A percentile compares a stretch with the other conserved stretches of the same genome.
Evolutionary conservation across 345 rosid genomes (phyloP).

Genomic region (Excoecaria agallocha): DNA sequence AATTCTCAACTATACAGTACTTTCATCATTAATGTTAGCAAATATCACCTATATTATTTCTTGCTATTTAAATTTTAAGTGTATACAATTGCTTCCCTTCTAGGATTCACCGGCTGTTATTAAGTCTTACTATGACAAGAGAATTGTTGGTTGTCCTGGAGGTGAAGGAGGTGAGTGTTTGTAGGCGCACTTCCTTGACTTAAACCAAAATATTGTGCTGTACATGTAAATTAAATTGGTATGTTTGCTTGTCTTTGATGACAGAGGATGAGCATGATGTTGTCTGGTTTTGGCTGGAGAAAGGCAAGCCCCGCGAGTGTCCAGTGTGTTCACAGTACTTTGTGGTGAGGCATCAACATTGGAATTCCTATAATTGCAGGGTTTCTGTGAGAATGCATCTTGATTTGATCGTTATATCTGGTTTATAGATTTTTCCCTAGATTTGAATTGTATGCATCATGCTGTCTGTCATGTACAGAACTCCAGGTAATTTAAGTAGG

Average conservation of each 20-base stretch:
- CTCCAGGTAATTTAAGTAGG: background rate
- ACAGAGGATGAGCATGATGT: slow-evolving; percentile 96
- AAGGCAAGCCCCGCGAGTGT: slow-evolving; percentile 79
- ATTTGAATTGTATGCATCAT: background rate
- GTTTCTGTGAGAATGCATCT: background rate
- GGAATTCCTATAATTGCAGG: slow-evolving; percentile 1
- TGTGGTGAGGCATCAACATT: slow-evolving; percentile 36
- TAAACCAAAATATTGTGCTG: background rate
- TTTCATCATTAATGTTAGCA: background rate
- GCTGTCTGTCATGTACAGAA: background rate
- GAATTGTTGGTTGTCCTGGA: slow-evolving; percentile 89
- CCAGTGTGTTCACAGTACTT: slow-evolving; percentile 85
- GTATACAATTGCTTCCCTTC: slow-evolving; percentile 4
- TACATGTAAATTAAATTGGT: background rate
- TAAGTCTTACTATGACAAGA: slow-evolving; percentile 67
- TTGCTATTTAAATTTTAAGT: background rate
- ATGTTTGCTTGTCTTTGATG: slow-evolving; percentile 8
- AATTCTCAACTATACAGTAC: background rate
- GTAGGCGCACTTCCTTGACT: background rate
- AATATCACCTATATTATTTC: background rate
- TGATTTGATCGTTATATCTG: background rate
- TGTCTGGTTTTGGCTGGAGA: slow-evolving; percentile 97
- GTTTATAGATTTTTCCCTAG: background rate
- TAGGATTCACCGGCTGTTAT: slow-evolving; percentile 78
- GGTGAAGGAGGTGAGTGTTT: slow-evolving; percentile 69